phyloP scores from a whole-genome alignment of 306 rosid species.

The Abrus pulchellus region DNA sequence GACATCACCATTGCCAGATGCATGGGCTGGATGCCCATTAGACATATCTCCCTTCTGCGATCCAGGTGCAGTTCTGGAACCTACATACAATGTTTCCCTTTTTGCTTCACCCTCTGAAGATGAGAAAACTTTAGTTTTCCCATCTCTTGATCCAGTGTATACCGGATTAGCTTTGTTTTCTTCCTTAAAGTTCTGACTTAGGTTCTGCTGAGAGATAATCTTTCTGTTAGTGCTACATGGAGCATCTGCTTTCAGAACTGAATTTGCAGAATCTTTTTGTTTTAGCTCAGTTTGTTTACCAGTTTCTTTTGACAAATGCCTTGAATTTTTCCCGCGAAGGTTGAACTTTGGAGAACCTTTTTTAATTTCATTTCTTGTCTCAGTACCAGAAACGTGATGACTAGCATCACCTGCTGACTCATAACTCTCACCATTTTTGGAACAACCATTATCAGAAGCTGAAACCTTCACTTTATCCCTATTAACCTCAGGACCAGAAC shows the following conservation, averaged over 20 bases:
- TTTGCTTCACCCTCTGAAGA: slow-evolving; percentile 44
- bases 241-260: slow-evolving; percentile 51
- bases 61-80: slow-evolving; percentile 41
- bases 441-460: slow-evolving; percentile 52
- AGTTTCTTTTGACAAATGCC: slow-evolving; percentile 53
- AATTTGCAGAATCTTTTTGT: slow-evolving; percentile 49
- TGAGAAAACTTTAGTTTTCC: slow-evolving; percentile 51
- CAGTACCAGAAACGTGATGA: slow-evolving; percentile 44
- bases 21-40: slow-evolving; percentile 48
- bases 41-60: slow-evolving; percentile 46
- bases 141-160: slow-evolving; percentile 44
- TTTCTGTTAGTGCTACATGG: slow-evolving; percentile 42
- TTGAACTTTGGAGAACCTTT: slow-evolving; percentile 40
- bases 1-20: slow-evolving; percentile 43
- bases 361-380: slow-evolving; percentile 41
- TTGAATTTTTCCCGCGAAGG: slow-evolving; percentile 40
- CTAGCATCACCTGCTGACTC: slow-evolving; percentile 51
- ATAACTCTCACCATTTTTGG: slow-evolving; percentile 48
- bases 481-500: slow-evolving; percentile 51
- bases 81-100: slow-evolving; percentile 42
- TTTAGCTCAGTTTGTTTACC: slow-evolving; percentile 50
- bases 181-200: slow-evolving; percentile 52
- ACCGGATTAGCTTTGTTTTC: slow-evolving; percentile 35
- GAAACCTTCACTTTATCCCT: slow-evolving; percentile 49
- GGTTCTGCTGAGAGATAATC: slow-evolving; percentile 46